Evolutionary conservation across 2,329 filamentous ascomycete species (phyloP).

Genomic region (Aureobasidium sp.): DNA sequence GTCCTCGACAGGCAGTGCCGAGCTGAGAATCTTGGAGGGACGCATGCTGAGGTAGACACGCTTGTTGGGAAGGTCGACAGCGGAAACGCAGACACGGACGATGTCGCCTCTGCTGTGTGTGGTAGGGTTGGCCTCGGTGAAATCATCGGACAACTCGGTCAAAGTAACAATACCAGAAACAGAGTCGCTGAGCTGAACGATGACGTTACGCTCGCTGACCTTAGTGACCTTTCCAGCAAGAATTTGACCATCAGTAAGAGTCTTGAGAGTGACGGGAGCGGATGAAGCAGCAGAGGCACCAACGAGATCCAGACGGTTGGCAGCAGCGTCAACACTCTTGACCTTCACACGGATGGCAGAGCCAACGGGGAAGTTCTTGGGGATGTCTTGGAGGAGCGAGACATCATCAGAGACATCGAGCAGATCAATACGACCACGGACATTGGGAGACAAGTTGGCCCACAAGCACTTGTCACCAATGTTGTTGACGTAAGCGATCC

Average conservation of each 20-base stretch:
- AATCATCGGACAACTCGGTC: constrained; percentile 81
- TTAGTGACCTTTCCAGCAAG: constrained; percentile 79
- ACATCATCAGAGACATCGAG: constrained; percentile 85
- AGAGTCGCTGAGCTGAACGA: constrained; percentile 75
- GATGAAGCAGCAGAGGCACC: constrained; percentile 53
- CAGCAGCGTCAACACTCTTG: constrained; percentile 62
- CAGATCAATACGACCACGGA: constrained; percentile 74
- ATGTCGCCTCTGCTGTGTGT: constrained; percentile 78
- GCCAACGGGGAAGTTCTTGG: constrained; percentile 79
- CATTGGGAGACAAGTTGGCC: constrained; percentile 82
- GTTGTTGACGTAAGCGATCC: constrained; percentile 88
- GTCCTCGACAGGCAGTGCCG: constrained; percentile 72
- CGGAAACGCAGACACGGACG: constrained; percentile 76
- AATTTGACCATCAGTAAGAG: constrained; percentile 70
- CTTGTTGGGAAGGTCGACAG: constrained; percentile 78
- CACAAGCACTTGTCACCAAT: constrained; percentile 71
- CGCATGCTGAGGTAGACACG: constrained; percentile 72
- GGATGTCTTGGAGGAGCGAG: constrained; percentile 66
- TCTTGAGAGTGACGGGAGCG: constrained; percentile 58
- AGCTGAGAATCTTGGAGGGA: constrained; percentile 83
- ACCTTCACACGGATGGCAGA: constrained; percentile 78
- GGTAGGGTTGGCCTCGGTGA: constrained; percentile 67
- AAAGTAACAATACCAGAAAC: constrained; percentile 75
- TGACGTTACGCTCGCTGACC: constrained; percentile 71
- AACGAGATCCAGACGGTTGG: constrained; percentile 76